These are phyloP conservation scores for Podospora bellae-mahoneyi DNA, from an alignment of 495 filamentous ascomycete species.

Conservation along the genomic window DNA sequence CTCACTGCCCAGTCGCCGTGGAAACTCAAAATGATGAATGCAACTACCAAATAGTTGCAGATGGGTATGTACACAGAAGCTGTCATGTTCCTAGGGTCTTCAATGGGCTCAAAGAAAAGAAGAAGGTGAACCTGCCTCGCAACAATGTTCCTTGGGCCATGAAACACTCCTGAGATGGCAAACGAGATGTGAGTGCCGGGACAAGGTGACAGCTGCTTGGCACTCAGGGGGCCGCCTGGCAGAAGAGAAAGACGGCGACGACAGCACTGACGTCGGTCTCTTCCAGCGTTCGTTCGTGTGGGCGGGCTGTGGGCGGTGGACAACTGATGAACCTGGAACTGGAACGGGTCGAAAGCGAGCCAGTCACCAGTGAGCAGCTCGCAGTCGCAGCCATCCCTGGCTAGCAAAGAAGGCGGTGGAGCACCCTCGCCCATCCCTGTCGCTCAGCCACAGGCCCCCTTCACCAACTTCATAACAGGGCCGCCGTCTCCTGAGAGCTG, in stretches of 20 bases:
- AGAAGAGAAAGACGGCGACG: conserved; percentile 1
- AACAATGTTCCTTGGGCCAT: background rate
- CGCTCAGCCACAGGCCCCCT: conserved; percentile 27
- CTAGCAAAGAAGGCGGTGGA: conserved; percentile 20
- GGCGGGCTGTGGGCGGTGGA: background rate
- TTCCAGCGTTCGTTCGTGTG: conserved; percentile 5
- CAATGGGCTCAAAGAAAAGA: background rate
- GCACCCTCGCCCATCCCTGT: conserved; percentile 20
- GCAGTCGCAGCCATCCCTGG: conserved; percentile 25
- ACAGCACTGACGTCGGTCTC: conserved; percentile 5
- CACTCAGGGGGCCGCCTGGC: conserved; percentile 4
- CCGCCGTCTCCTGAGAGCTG: conserved; percentile 24
- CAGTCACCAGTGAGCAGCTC: conserved; percentile 11
- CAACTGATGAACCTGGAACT: background rate
- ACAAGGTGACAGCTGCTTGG: conserved; percentile 10
- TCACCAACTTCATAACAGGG: conserved; percentile 26
- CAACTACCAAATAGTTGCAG: background rate
- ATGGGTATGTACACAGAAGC: background rate
- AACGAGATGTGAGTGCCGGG: conserved; percentile 13
- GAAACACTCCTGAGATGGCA: conserved; percentile 19
- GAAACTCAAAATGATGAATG: conserved; percentile 8
- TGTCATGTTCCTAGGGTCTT: background rate
- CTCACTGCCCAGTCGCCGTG: conserved; percentile 8
- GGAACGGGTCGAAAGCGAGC: conserved; percentile 16
- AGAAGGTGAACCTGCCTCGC: background rate